Evolutionary conservation across 257 asterid genomes (phyloP).

Genomic region (Ocimum tenuiflorum): DNA sequence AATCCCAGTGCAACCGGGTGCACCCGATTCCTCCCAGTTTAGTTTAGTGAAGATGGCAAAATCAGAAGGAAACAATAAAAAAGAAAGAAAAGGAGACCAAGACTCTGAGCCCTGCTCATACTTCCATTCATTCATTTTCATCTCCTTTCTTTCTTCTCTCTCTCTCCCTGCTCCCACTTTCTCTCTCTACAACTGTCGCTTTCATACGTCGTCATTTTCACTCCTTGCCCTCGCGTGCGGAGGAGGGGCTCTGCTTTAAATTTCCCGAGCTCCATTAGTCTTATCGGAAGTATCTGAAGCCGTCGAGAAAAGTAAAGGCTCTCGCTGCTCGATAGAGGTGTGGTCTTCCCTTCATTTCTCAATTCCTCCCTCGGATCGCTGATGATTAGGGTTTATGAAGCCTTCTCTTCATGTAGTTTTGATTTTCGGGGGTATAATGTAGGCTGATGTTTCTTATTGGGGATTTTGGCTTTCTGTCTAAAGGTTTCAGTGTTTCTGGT

Average conservation of each 20-base stretch:
- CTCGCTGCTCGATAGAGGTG: constrained; percentile 45
- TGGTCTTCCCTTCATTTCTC: constrained; percentile 11
- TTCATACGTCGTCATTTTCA: constrained; percentile 22
- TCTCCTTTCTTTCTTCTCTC: background rate
- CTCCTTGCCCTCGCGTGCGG: constrained; percentile 1
- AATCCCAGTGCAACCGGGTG: background rate
- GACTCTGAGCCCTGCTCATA: constrained; percentile 15
- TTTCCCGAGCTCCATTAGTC: constrained; percentile 12
- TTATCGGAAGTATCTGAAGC: constrained; percentile 21
- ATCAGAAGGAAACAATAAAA: too few species aligned
- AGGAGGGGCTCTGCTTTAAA: constrained; percentile 17
- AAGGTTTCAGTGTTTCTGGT: background rate
- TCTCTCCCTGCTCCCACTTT: background rate
- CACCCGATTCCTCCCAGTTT: background rate
- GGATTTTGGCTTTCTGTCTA: background rate
- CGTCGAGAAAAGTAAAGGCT: constrained; percentile 25
- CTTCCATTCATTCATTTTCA: constrained; percentile 14
- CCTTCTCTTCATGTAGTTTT: background rate
- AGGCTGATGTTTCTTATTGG: background rate
- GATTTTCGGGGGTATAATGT: background rate
- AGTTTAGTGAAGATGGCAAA: background rate
- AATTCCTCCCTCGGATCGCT: constrained; percentile 20
- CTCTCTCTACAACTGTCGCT: constrained; percentile 28
- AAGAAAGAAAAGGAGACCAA: constrained; percentile 22
- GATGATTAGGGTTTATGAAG: constrained; percentile 12